Evolutionary conservation across 2,329 filamentous ascomycete genomes (phyloP).

Genomic region (Sarocladium kiliense): DNA sequence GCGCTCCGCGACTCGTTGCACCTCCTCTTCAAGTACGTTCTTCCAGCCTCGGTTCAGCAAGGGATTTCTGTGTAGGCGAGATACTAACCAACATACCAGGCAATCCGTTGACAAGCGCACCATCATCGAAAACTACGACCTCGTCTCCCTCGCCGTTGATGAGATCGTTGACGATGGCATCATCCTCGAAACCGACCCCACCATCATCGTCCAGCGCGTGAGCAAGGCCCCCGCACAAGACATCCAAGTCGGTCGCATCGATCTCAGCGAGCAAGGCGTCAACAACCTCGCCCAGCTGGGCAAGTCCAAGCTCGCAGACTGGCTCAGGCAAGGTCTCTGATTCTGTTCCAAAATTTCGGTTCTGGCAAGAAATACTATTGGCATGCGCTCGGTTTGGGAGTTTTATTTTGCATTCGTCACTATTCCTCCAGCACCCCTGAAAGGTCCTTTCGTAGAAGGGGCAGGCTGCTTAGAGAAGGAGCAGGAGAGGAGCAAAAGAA

Average conservation of each 20-base stretch:
- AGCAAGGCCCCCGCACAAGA: conserved; percentile 89
- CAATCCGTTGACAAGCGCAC: conserved; percentile 97
- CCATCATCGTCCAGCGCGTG: conserved; percentile 86
- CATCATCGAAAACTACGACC: conserved; percentile 97
- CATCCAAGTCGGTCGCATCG: conserved; percentile 87
- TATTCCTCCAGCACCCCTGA: not conserved
- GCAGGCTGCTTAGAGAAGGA: not conserved
- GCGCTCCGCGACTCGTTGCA: conserved; percentile 87
- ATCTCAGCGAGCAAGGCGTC: conserved; percentile 91
- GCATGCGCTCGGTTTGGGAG: not conserved
- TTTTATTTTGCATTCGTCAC: conserved; percentile 1
- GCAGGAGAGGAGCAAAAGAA: not conserved
- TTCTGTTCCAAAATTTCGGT: conserved; percentile 11
- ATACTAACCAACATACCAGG: conserved; percentile 40
- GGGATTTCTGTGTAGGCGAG: not conserved
- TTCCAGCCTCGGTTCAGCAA: not conserved
- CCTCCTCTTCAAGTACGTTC: conserved; percentile 79
- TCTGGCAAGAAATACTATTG: not conserved
- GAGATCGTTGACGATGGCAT: conserved; percentile 95
- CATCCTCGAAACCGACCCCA: conserved; percentile 94
- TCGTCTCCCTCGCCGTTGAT: conserved; percentile 89
- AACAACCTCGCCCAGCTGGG: conserved; percentile 92
- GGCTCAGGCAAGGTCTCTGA: conserved; percentile 79
- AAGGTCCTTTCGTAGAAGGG: not conserved
- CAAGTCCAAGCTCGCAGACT: conserved; percentile 85